Percentiles rank a stretch among this genome's conserved stretches.
Conservation (phyloP, 2,329 filamentous ascomycete genomes). For the Cryphonectria naterciae region DNA sequence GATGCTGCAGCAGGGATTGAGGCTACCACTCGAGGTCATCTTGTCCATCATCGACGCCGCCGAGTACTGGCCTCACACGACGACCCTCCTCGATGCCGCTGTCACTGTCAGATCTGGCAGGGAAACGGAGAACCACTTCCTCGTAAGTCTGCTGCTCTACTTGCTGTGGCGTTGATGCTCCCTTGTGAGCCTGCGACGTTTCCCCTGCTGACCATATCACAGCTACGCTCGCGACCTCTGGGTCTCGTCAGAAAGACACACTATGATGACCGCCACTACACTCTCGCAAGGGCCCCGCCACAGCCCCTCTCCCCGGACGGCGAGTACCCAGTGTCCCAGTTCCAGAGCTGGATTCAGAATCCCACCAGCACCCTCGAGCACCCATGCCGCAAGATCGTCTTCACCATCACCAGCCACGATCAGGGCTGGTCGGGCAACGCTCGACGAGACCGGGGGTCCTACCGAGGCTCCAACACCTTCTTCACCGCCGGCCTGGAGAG, state of each 20-base stretch:
- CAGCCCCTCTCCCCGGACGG: conserved; percentile 33
- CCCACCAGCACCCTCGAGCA: conserved; percentile 46
- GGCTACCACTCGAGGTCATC: conserved; percentile 59
- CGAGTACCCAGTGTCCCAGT: conserved; percentile 36
- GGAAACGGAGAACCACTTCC: conserved; percentile 42
- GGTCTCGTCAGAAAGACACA: conserved; percentile 42
- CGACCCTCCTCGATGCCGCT: conserved; percentile 35
- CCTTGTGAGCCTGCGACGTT: background rate
- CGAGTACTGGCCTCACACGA: conserved; percentile 64
- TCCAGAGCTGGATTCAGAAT: conserved; percentile 45
- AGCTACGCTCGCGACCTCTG: conserved; percentile 48
- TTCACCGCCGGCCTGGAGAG: conserved; percentile 66
- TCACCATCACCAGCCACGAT: conserved; percentile 60
- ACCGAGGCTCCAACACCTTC: conserved; percentile 60
- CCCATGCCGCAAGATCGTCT: conserved; percentile 65
- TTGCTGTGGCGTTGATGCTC: background rate
- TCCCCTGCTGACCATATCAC: conserved; percentile 13
- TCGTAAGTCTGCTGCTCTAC: conserved; percentile 40
- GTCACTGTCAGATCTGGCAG: conserved; percentile 8
- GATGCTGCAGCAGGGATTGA: conserved; percentile 48
- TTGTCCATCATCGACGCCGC: conserved; percentile 61
- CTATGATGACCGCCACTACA: conserved; percentile 32
- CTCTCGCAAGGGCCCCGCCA: conserved; percentile 21
- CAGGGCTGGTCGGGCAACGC: conserved; percentile 54
- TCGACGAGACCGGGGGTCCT: conserved; percentile 42